phyloP scores from a whole-genome alignment of 179 eudicot genomes.

The Beta corolliflora region DNA sequence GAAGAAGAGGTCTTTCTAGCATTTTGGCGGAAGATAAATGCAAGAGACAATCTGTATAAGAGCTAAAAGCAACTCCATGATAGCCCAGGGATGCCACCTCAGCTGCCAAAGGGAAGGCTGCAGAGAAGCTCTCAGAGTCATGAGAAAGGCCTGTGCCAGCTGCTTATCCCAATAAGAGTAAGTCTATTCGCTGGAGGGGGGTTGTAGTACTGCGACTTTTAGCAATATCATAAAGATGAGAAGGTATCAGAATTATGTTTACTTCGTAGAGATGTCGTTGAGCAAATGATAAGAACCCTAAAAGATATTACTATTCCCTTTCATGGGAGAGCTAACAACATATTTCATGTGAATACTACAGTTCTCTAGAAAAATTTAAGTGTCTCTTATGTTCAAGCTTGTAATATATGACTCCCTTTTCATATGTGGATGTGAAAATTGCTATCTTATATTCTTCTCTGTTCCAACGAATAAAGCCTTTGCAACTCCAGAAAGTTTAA shows the following conservation, averaged over 20 bases:
- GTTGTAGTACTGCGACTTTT: no score
- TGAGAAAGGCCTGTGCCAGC: neutral
- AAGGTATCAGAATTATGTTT: neutral
- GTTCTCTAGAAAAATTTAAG: no score
- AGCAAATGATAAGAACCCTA: neutral
- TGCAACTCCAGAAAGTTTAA: no score
- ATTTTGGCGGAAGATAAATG: neutral
- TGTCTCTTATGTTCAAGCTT: no score
- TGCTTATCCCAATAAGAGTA: neutral
- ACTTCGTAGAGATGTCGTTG: no score
- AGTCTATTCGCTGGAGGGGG: neutral
- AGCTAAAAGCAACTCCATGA: neutral
- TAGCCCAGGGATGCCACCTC: neutral
- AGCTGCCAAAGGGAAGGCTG: neutral
- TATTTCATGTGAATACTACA: no score
- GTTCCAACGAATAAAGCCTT: no score
- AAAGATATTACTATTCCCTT: neutral
- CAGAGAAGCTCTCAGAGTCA: neutral
- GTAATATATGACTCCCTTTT: no score
- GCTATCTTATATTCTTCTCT: no score
- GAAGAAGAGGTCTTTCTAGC: neutral
- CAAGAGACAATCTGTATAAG: neutral
- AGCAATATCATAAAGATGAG: neutral
- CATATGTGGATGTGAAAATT: no score
- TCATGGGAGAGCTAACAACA: neutral